Evolutionary conservation across 2,329 filamentous ascomycete species (phyloP).

Genomic region (Stemphylium beticola): DNA sequence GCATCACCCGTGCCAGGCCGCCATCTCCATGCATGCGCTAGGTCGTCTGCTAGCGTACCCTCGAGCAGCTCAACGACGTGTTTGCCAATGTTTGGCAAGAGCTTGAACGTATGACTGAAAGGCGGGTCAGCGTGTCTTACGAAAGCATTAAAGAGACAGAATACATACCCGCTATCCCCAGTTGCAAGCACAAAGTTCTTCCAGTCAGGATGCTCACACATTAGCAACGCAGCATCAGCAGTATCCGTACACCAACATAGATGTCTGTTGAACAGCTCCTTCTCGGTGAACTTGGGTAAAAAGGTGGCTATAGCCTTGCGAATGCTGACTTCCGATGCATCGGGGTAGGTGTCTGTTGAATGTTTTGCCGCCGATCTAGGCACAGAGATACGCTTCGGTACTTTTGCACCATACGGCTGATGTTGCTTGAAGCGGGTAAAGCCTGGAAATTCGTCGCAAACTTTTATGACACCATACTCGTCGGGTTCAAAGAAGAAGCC

Average conservation of each 20-base stretch:
- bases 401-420: slow-evolving; percentile 54
- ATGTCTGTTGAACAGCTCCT: slow-evolving; percentile 52
- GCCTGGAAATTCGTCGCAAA: slow-evolving; percentile 65
- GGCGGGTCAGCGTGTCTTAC: slow-evolving; percentile 3
- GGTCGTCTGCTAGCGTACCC: slow-evolving; percentile 47
- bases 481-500: slow-evolving; percentile 61
- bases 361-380: slow-evolving; percentile 55
- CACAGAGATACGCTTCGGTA: slow-evolving; percentile 60
- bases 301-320: slow-evolving; percentile 49
- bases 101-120: slow-evolving; percentile 54
- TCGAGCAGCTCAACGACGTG: slow-evolving; percentile 57
- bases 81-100: slow-evolving; percentile 56
- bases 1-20: slow-evolving; percentile 54
- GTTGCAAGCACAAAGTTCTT: slow-evolving; percentile 57
- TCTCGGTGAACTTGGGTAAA: slow-evolving; percentile 50
- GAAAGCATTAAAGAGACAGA: not conserved
- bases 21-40: slow-evolving; percentile 55
- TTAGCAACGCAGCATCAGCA: slow-evolving; percentile 67
- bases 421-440: slow-evolving; percentile 45
- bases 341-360: slow-evolving; percentile 54
- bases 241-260: slow-evolving; percentile 68
- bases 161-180: slow-evolving; percentile 54
- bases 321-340: slow-evolving; percentile 52
- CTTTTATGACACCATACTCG: slow-evolving; percentile 54
- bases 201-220: slow-evolving; percentile 60